A percentile compares a stretch with the other conserved stretches of the same genome.
These are phyloP conservation scores for Turritis glabra DNA, from an alignment of 345 rosid genomes.

Conservation along the genomic window DNA sequence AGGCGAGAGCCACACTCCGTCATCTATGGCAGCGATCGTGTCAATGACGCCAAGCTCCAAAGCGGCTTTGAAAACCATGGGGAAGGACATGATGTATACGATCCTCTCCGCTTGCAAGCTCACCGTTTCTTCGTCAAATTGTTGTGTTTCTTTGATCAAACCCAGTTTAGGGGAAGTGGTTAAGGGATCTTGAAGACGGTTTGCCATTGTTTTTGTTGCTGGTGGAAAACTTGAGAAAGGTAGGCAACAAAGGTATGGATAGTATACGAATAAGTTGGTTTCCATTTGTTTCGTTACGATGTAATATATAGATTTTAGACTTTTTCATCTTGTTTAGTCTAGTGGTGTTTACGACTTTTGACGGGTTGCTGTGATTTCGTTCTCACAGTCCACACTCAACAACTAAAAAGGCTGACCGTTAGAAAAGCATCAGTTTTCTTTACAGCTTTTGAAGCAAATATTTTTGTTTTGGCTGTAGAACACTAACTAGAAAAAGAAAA, in stretches of 20 bases:
- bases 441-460: no score
- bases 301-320: not conserved
- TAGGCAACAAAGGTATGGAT: not conserved
- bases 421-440: no score
- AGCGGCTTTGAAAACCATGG: slow-evolving; percentile 51
- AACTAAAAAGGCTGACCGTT: not conserved
- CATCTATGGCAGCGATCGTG: slow-evolving; percentile 39
- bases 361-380: not conserved
- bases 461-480: no score
- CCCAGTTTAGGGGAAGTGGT: not conserved
- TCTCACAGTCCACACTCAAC: not conserved
- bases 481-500: no score
- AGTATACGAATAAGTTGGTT: not conserved
- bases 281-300: not conserved
- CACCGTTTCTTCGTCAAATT: slow-evolving; percentile 14
- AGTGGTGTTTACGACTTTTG: not conserved
- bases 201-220: slow-evolving; percentile 1
- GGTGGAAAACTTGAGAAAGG: not conserved
- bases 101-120: slow-evolving; percentile 27
- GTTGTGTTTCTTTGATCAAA: not conserved
- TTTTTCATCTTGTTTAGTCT: not conserved
- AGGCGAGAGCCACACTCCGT: slow-evolving; percentile 42
- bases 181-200: slow-evolving; percentile 6
- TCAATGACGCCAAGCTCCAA: slow-evolving; percentile 52
- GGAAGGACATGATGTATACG: slow-evolving; percentile 25